These are phyloP conservation scores for Jaltomata sinuosa DNA, from an alignment of 257 asterid species.

Conservation along the genomic window DNA sequence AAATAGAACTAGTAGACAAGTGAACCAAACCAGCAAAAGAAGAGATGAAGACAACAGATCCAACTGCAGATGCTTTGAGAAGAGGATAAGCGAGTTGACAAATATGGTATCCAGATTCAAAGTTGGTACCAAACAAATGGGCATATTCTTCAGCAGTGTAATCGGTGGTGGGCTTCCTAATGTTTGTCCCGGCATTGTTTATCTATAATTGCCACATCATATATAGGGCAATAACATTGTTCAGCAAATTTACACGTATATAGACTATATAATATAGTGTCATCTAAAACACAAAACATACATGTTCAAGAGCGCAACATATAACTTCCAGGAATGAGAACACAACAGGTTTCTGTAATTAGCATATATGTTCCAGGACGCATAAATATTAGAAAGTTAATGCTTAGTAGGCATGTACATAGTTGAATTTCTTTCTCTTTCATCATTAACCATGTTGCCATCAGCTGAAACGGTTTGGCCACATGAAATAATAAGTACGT, in stretches of 20 bases:
- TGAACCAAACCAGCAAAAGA: slow-evolving; percentile 79
- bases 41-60: slow-evolving; percentile 73
- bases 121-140: slow-evolving; percentile 61
- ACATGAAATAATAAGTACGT: no score
- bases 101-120: slow-evolving; percentile 77
- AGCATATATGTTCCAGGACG: no score
- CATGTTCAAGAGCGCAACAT: not conserved
- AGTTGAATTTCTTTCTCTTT: no score
- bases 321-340: not conserved
- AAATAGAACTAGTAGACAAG: slow-evolving; percentile 64
- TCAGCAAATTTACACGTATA: not conserved
- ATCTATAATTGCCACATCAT: slow-evolving; percentile 25
- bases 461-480: not conserved
- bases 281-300: not conserved
- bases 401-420: no score
- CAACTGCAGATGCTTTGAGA: slow-evolving; percentile 70
- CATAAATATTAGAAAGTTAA: no score
- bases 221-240: not conserved
- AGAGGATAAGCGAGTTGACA: slow-evolving; percentile 80
- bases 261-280: no score
- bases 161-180: slow-evolving; percentile 72
- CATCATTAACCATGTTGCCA: no score
- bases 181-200: slow-evolving; percentile 86
- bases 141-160: slow-evolving; percentile 75
- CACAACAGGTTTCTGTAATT: not conserved